Evolutionary conservation across 495 filamentous ascomycete species (phyloP), one percentile per base, ranked within the genome.

Genomic region (Beverwykella pulmonaria): DNA sequence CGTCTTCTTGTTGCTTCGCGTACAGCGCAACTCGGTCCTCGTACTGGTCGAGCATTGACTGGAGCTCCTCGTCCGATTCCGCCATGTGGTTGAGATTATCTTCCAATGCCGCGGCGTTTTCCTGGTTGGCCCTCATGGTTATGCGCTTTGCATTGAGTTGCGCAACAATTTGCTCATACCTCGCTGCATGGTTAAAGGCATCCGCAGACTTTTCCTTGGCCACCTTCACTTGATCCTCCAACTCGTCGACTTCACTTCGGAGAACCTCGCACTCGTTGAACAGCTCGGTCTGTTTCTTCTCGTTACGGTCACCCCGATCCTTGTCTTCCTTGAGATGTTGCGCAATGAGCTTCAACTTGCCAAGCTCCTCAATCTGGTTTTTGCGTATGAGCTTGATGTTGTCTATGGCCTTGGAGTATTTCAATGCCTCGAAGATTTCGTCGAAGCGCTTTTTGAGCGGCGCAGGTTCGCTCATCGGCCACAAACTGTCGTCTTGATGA

Each of bases 341-440:
- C 69, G 96, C 90, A 65, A 85, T 82, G 44, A 88, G 83, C 74
- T 88, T 91, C 61, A 86, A 83, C 44, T 88, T 83, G 7, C 75
- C 82, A 15, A 98, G 81, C 39, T 93, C 84, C 41, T 89, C 87
- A 26, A 86, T 90, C 72, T 96, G 88, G 60, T 83, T 87, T 76
- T 98, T 98, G n/a, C 87, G 79, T 20, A 97, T 76, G 25, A 81
- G 66, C 74, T 94, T 97, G 75, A 98, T 90, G 68, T 93, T 96
- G 29, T 96, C 92, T 67, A 98, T 96, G 4, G 92, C 94, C 71
- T 97, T 97, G 47, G 92, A 96, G 79, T 97, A 98, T 73, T 95
- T 96, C 78, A 89, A 79, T 7, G 94, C 94, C 76, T 98, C 95
- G 71, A 98, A 98, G 23, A 98, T 98, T 71, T 97, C 92, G 73